Evolutionary conservation across 1,139 yeast species (phyloP).

Genomic region (Kodamaea alishanica): DNA sequence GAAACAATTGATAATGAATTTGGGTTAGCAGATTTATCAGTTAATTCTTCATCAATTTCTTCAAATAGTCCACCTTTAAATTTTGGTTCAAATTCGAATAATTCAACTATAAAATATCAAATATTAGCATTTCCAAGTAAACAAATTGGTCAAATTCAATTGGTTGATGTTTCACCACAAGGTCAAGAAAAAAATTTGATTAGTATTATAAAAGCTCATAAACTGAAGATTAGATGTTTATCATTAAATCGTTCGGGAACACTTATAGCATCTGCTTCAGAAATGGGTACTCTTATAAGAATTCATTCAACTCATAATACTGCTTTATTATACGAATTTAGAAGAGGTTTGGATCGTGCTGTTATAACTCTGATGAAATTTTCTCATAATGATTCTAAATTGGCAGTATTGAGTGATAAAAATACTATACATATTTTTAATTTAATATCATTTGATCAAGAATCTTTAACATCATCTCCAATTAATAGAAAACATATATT

Average conservation of each 20-base stretch:
- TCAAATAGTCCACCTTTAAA: slow-evolving; percentile 3
- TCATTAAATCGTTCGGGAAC: slow-evolving; percentile 71
- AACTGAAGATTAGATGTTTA: slow-evolving; percentile 61
- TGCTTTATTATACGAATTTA: slow-evolving; percentile 71
- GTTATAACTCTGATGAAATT: slow-evolving; percentile 78
- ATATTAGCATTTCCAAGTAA: slow-evolving; percentile 73
- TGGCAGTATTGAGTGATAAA: slow-evolving; percentile 87
- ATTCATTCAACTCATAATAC: slow-evolving; percentile 74
- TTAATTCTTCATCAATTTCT: slow-evolving; percentile 16
- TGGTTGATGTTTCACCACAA: slow-evolving; percentile 64
- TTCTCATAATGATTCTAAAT: slow-evolving; percentile 66
- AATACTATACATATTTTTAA: slow-evolving; percentile 83
- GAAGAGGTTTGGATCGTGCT: slow-evolving; percentile 87
- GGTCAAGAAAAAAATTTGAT: slow-evolving; percentile 60
- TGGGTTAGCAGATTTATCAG: slow-evolving; percentile 68
- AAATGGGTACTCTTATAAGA: slow-evolving; percentile 80
- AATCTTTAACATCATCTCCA: slow-evolving; percentile 8
- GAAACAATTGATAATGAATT: slow-evolving; percentile 67
- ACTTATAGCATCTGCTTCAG: slow-evolving; percentile 83
- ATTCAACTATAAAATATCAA: slow-evolving; percentile 29
- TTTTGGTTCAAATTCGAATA: slow-evolving; percentile 5
- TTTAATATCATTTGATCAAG: slow-evolving; percentile 20
- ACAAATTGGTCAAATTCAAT: slow-evolving; percentile 70
- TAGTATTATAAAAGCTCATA: slow-evolving; percentile 81
- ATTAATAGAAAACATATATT: slow-evolving; percentile 66